phyloP scores from a whole-genome alignment of 345 rosid species.

The Ailanthus altissimus region DNA sequence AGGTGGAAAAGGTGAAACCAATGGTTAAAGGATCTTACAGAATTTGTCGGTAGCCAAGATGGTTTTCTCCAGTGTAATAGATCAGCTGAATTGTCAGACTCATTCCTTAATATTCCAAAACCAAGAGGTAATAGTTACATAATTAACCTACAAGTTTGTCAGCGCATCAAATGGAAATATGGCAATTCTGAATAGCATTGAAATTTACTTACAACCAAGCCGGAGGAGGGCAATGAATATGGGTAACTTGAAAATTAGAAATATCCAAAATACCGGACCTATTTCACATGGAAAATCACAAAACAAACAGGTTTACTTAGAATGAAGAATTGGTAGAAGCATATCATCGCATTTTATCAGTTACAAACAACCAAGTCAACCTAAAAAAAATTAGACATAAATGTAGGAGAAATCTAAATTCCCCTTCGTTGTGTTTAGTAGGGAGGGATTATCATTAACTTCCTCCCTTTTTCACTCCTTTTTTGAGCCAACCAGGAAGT shows the following conservation, averaged over 20 bases:
- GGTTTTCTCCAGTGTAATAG: constrained; percentile 63
- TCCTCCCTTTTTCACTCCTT: too few relatives aligned
- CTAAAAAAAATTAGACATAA: too few relatives aligned
- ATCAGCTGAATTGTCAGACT: constrained; percentile 40
- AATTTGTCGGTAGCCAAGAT: constrained; percentile 79
- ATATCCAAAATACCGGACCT: constrained; percentile 94
- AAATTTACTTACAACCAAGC: constrained; percentile 87
- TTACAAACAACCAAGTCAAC: too few relatives aligned
- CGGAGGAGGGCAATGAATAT: constrained; percentile 98
- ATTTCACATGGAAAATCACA: constrained; percentile 23
- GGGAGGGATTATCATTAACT: too few relatives aligned
- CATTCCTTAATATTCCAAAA: constrained; percentile 52
- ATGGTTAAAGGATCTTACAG: constrained; percentile 48
- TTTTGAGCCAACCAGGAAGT: too few relatives aligned
- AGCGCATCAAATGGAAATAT: neutral
- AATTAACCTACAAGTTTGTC: constrained; percentile 8
- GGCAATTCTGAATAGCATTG: neutral
- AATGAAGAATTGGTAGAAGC: neutral
- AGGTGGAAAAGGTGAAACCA: neutral
- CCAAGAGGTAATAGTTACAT: neutral
- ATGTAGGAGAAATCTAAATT: too few relatives aligned
- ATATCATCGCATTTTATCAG: too few relatives aligned
- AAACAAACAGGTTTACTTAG: constrained; percentile 1
- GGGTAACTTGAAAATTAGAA: constrained; percentile 61
- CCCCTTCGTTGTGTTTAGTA: too few relatives aligned